Base-by-base conservation (phyloP, 495 filamentous ascomycete species). In the Trichoderma asperelloides region DNA sequence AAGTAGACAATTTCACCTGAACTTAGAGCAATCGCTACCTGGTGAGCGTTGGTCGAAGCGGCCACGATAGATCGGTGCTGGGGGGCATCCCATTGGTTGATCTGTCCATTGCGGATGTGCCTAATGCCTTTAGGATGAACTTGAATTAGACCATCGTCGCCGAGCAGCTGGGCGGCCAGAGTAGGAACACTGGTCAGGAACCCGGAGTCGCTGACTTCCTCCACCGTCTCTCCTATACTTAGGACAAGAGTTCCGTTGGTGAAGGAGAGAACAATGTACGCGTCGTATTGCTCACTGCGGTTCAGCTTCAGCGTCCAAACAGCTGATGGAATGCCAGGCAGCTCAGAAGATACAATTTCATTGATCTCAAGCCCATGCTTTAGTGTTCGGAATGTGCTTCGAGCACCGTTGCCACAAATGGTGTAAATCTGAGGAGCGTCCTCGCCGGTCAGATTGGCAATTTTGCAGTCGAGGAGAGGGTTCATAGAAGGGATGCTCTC, bases 1-100 rank as follows among this genome's bases (percentile, higher is more conserved):
- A 99, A 99, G 73, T 97, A 98, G 23, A 95, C 91, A 66, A 99
- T 95, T 74, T 99, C 95, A 13, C 93, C 92, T 16, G 92, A 96
- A 72, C 92, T 96, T 43, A 99, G 78, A 18, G 94, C 95, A 49
- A 99, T 88, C 0, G 92, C 92, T 27, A 98, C 91, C 76, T 99
- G 95, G 51, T 91, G 86, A 68, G 94, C 88, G 71, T 99, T 99
- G 11, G 95, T 92, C 5, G 95, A 88, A 39, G 93, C 94, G n/a
- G 96, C 92, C 45, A 97, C 92, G 70, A 99, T 96, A 1, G 93
- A 92, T 5, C 95, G 87, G 78, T 98, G 93, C 71, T 94, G 89
- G 0, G 95, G 95, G 2, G 91, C 88, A 30, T 90, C 88, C 95
- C 95, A 99, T 72, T 97, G 94, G 73, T 96, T 96, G 43, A 97